These are phyloP conservation scores for Metarhizium anisopliae DNA, from an alignment of 2,329 filamentous ascomycete genomes.

Conservation along the genomic window DNA sequence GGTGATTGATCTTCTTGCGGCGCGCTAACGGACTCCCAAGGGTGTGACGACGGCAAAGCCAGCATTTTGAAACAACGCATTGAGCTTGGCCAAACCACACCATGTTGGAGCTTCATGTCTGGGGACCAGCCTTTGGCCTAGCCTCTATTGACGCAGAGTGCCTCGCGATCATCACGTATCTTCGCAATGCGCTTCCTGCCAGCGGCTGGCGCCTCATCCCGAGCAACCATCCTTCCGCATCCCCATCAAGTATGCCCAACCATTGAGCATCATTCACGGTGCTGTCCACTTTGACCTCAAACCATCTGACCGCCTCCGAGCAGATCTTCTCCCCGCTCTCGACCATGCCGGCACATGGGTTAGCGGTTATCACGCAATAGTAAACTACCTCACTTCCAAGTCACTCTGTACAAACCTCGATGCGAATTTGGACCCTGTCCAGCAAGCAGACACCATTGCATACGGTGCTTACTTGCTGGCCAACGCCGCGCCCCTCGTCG, in stretches of 20 bases:
- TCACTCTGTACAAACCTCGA: slow-evolving; percentile 29
- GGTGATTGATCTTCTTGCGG: background rate
- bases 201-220: slow-evolving; percentile 61
- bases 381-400: slow-evolving; percentile 41
- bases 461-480: slow-evolving; percentile 63
- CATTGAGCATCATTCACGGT: background rate
- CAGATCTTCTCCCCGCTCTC: slow-evolving; percentile 48
- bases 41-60: background rate
- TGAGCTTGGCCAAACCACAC: background rate
- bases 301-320: slow-evolving; percentile 12
- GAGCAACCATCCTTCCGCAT: slow-evolving; percentile 62
- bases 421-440: slow-evolving; percentile 25
- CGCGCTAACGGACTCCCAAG: background rate
- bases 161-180: slow-evolving; percentile 71
- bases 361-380: slow-evolving; percentile 53
- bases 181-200: slow-evolving; percentile 52
- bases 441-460: slow-evolving; percentile 39
- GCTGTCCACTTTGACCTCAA: background rate
- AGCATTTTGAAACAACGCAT: background rate
- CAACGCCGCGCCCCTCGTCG: slow-evolving; percentile 68
- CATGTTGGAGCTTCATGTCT: slow-evolving; percentile 67
- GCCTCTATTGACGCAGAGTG: slow-evolving; percentile 90
- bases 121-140: slow-evolving; percentile 81
- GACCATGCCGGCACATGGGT: slow-evolving; percentile 43
- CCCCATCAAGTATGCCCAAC: slow-evolving; percentile 53